phyloP scores from a whole-genome alignment of 352 stramenopile species.

The Phytophthora capsici region DNA sequence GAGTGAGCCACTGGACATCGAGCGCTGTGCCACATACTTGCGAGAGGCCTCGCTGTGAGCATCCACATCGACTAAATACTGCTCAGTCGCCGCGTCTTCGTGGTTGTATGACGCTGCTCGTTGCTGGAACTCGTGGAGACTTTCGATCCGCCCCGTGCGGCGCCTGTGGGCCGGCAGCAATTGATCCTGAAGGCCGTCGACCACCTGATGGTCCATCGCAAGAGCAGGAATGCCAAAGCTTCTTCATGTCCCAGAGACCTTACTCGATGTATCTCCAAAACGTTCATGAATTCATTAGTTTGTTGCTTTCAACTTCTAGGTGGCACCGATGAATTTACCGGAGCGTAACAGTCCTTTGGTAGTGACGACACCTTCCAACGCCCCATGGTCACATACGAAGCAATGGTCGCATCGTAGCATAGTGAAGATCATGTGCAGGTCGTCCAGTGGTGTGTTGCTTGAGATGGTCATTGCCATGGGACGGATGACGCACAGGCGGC shows the following conservation, averaged over 20 bases:
- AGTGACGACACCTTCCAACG: slow-evolving; percentile 83
- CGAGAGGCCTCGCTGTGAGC: slow-evolving; percentile 36
- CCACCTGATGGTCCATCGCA: not conserved
- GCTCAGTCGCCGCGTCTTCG: slow-evolving; percentile 19
- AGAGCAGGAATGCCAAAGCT: not conserved
- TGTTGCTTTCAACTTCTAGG: slow-evolving; percentile 13
- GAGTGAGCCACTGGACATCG: slow-evolving; percentile 51
- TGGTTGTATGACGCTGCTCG: slow-evolving; percentile 61
- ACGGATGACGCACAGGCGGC: slow-evolving; percentile 65
- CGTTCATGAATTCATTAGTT: not conserved
- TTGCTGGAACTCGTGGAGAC: slow-evolving; percentile 80
- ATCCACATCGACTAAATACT: slow-evolving; percentile 23
- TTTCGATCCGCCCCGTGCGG: slow-evolving; percentile 65
- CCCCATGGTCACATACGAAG: slow-evolving; percentile 88
- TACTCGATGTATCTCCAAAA: not conserved
- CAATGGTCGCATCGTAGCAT: slow-evolving; percentile 90
- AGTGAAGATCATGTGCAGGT: slow-evolving; percentile 92
- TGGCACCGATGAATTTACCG: slow-evolving; percentile 34
- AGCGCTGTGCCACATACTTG: slow-evolving; percentile 47
- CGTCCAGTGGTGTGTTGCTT: slow-evolving; percentile 79
- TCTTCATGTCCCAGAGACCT: slow-evolving; percentile 2
- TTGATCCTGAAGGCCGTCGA: slow-evolving; percentile 39
- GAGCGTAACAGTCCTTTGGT: slow-evolving; percentile 73
- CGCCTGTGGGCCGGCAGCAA: slow-evolving; percentile 66
- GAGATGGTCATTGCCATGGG: slow-evolving; percentile 87